A percentile compares a stretch with the other conserved stretches of the same genome.
These are phyloP conservation scores for Mycothermus thermophilus DNA, from an alignment of 495 filamentous ascomycete genomes.

Conservation along the genomic window DNA sequence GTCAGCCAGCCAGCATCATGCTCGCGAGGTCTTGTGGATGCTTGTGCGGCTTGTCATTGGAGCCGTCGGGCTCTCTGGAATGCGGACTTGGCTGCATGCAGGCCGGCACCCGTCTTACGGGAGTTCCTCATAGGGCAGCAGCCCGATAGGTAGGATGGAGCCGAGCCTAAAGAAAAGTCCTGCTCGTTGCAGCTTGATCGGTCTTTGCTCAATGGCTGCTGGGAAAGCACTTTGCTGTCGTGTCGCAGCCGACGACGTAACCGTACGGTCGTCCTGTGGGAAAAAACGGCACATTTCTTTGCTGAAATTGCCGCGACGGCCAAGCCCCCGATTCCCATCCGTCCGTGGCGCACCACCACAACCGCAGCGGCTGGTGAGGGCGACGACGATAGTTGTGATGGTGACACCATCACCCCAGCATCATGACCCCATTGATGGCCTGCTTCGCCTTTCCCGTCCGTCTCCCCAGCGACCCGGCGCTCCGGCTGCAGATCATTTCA, in stretches of 20 bases:
- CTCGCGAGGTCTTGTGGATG: slow-evolving; percentile 10
- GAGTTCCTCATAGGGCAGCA: slow-evolving; percentile 16
- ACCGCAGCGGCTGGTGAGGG: too few species aligned
- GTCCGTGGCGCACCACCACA: too few species aligned
- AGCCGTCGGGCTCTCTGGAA: slow-evolving; percentile 13
- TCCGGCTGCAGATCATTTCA: slow-evolving; percentile 7
- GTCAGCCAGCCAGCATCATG: slow-evolving; percentile 20
- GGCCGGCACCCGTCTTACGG: slow-evolving; percentile 8
- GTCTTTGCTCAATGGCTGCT: slow-evolving; percentile 1
- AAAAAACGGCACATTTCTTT: too few species aligned
- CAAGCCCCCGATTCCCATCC: too few species aligned
- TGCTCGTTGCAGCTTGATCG: slow-evolving; percentile 18
- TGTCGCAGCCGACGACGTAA: too few species aligned
- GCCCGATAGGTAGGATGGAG: too few species aligned
- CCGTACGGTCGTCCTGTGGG: too few species aligned
- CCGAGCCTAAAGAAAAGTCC: slow-evolving; percentile 6
- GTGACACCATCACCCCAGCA: neutral
- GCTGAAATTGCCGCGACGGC: too few species aligned
- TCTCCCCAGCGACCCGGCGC: slow-evolving; percentile 6
- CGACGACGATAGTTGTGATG: too few species aligned
- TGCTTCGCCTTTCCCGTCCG: neutral
- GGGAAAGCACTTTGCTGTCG: too few species aligned
- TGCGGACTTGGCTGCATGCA: slow-evolving; percentile 20
- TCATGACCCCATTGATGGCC: slow-evolving; percentile 1
- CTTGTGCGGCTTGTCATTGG: slow-evolving; percentile 14